phyloP scores from a whole-genome alignment of 148 eudicot species.

The Agrostemma githago region DNA sequence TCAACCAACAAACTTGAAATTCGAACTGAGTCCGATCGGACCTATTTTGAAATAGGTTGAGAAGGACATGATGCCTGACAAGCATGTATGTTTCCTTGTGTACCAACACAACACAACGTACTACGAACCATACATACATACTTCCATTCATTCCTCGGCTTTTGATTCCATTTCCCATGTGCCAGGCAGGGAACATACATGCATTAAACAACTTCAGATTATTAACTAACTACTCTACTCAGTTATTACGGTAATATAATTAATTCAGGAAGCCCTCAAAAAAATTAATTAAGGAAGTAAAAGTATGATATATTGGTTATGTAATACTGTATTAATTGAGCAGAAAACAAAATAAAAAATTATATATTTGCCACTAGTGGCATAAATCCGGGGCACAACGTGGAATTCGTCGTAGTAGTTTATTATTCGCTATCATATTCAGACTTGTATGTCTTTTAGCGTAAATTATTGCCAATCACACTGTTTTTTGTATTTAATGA shows the following conservation, averaged over 20 bases:
- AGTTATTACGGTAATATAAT: too few species aligned
- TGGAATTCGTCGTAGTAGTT: background rate
- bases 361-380: background rate
- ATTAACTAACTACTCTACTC: too few species aligned
- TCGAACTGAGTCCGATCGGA: too few species aligned
- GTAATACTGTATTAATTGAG: background rate
- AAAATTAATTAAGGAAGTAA: too few species aligned
- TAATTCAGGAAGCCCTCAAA: too few species aligned
- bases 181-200: background rate
- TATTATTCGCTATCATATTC: background rate
- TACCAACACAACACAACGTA: too few species aligned
- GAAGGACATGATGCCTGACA: background rate
- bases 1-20: too few species aligned
- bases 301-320: too few species aligned
- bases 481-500: background rate
- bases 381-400: background rate
- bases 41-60: background rate
- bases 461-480: background rate
- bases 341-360: background rate
- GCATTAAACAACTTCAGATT: too few species aligned
- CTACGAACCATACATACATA: too few species aligned
- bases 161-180: slow-evolving; percentile 5
- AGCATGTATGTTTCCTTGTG: slow-evolving; percentile 6
- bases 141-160: background rate
- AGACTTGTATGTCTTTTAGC: background rate